Conservation (phyloP, 257 asterid species). For the Henckelia pumila region DNA sequence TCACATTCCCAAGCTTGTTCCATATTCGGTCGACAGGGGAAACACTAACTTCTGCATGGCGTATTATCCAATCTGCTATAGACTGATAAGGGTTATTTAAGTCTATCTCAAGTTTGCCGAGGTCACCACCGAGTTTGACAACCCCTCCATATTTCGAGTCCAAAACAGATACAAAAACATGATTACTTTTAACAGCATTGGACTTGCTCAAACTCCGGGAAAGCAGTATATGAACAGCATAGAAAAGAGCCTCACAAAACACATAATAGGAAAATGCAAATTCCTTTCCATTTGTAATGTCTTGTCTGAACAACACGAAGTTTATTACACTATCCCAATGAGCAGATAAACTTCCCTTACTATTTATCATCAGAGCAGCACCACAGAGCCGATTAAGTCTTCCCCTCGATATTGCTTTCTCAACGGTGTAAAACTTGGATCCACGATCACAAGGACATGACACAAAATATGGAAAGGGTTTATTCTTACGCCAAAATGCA, state of each 20-base stretch:
- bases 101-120: slow-evolving; percentile 64
- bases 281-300: slow-evolving; percentile 38
- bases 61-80: slow-evolving; percentile 64
- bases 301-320: slow-evolving; percentile 56
- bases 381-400: slow-evolving; percentile 57
- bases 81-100: slow-evolving; percentile 58
- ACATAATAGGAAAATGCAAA: slow-evolving; percentile 39
- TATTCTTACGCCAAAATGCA: slow-evolving; percentile 70
- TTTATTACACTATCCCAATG: slow-evolving; percentile 64
- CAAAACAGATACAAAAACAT: slow-evolving; percentile 55
- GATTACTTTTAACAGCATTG: slow-evolving; percentile 38
- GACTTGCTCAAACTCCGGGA: slow-evolving; percentile 55
- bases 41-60: slow-evolving; percentile 57
- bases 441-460: slow-evolving; percentile 66
- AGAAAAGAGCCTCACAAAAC: slow-evolving; percentile 74
- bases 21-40: slow-evolving; percentile 64
- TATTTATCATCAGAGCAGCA: slow-evolving; percentile 60
- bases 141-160: slow-evolving; percentile 75
- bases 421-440: slow-evolving; percentile 66
- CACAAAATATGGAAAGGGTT: slow-evolving; percentile 59
- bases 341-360: slow-evolving; percentile 33
- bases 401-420: slow-evolving; percentile 69
- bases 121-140: slow-evolving; percentile 68
- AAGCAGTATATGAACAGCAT: slow-evolving; percentile 58
- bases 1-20: slow-evolving; percentile 86